A percentile compares a stretch with the other conserved stretches of the same genome.
phyloP scores from a whole-genome alignment of 2,329 filamentous ascomycete genomes.

The Calonectria montana region DNA sequence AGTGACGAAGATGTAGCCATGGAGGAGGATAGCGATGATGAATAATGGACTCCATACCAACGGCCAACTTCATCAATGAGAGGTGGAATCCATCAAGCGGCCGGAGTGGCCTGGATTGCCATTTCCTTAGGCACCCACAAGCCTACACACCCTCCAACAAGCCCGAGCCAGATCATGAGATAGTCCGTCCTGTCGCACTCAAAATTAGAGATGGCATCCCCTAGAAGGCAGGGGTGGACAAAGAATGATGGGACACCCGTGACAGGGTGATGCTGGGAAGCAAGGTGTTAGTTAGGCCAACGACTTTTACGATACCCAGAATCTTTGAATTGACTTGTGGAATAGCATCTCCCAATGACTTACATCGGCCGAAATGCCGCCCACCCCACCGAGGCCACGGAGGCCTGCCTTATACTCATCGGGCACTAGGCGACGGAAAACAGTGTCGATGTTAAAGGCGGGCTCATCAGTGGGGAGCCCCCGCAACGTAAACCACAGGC shows the following conservation, averaged over 20 bases:
- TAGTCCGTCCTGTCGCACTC: constrained; percentile 75
- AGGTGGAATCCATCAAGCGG: constrained; percentile 23
- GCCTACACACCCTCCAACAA: constrained; percentile 84
- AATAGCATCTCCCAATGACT: constrained; percentile 54
- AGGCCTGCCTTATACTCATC: constrained; percentile 71
- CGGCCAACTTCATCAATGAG: constrained; percentile 33
- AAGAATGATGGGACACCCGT: constrained; percentile 86
- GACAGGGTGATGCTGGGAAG: constrained; percentile 80
- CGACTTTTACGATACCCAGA: constrained; percentile 44
- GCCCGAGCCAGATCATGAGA: constrained; percentile 88
- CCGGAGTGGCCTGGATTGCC: constrained; percentile 51
- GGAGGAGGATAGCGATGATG: constrained; percentile 80
- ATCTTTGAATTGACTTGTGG: constrained; percentile 45
- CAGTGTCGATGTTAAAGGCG: constrained; percentile 72
- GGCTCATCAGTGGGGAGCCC: constrained; percentile 66
- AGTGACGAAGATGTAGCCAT: constrained; percentile 76
- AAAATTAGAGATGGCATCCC: constrained; percentile 79
- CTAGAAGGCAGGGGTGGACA: constrained; percentile 91
- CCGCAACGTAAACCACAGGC: constrained; percentile 79
- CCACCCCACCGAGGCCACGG: constrained; percentile 71
- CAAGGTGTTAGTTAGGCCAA: constrained; percentile 53
- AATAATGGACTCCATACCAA: constrained; percentile 54
- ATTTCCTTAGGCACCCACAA: constrained; percentile 81
- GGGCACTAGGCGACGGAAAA: constrained; percentile 79
- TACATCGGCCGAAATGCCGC: constrained; percentile 82